phyloP scores from a whole-genome alignment of 495 filamentous ascomycete genomes.

The Evansstolkia leycettana region DNA sequence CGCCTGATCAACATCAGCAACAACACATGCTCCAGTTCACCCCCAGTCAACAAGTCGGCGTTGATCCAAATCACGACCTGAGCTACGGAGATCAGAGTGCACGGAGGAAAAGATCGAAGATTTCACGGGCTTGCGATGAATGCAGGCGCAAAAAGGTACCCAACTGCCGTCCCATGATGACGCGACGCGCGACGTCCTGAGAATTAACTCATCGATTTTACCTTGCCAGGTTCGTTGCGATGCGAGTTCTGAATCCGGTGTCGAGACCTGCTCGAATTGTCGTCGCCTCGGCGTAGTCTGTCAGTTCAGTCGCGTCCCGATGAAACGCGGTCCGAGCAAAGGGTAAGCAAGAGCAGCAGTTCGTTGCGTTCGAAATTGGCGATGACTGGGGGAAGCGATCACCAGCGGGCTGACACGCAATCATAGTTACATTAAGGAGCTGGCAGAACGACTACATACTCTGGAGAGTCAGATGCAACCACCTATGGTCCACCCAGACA shows the following conservation, averaged over 20 bases:
- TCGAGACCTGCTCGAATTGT: slow-evolving; percentile 78
- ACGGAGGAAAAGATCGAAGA: slow-evolving; percentile 76
- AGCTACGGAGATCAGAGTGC: slow-evolving; percentile 51
- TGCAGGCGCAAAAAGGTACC: slow-evolving; percentile 92
- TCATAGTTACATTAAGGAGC: slow-evolving; percentile 83
- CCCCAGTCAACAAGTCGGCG: slow-evolving; percentile 36
- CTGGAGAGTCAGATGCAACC: slow-evolving; percentile 59
- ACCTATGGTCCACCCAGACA: slow-evolving; percentile 32
- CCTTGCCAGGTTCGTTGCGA: slow-evolving; percentile 72
- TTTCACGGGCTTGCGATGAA: slow-evolving; percentile 89
- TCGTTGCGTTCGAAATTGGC: not conserved
- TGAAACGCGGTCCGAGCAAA: slow-evolving; percentile 94
- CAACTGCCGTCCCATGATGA: slow-evolving; percentile 5
- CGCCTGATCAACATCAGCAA: slow-evolving; percentile 32
- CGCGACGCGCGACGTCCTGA: not conserved
- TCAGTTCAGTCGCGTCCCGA: slow-evolving; percentile 82
- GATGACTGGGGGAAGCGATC: not conserved
- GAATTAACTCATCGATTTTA: slow-evolving; percentile 10
- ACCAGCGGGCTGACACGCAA: slow-evolving; percentile 13
- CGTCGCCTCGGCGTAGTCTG: slow-evolving; percentile 64
- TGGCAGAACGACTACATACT: slow-evolving; percentile 75
- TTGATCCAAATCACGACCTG: slow-evolving; percentile 37
- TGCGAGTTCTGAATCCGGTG: slow-evolving; percentile 64
- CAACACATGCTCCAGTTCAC: slow-evolving; percentile 36
- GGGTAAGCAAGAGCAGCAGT: slow-evolving; percentile 41